phyloP scores from a whole-genome alignment of 176 grass and related monocot genomes.

The Carex pumila region DNA sequence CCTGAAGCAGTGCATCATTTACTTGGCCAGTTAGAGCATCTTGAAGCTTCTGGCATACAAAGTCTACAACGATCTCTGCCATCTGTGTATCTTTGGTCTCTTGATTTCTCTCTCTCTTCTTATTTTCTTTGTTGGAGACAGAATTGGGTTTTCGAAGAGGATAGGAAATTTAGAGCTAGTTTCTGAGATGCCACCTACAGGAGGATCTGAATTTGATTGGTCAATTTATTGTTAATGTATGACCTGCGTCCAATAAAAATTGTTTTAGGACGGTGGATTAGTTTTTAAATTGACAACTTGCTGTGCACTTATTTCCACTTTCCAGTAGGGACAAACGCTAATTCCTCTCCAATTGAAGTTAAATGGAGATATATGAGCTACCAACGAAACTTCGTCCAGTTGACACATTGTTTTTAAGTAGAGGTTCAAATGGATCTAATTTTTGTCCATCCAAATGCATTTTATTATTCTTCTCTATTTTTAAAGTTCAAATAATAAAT shows the following conservation, averaged over 20 bases:
- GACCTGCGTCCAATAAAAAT: neutral
- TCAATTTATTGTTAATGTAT: neutral
- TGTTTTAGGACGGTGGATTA: no score
- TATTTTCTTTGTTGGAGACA: neutral
- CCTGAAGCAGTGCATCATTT: neutral
- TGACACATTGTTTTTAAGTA: no score
- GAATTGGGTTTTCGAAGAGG: neutral
- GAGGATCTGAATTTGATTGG: neutral
- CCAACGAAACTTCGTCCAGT: no score
- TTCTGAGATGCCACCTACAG: neutral
- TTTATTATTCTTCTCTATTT: no score
- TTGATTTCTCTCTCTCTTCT: neutral
- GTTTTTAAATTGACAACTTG: no score
- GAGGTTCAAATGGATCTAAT: no score
- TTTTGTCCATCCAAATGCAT: no score
- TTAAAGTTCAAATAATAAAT: no score
- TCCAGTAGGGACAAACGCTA: neutral
- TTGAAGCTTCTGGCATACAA: slow-evolving; percentile 21
- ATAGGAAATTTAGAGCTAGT: neutral
- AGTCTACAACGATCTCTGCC: slow-evolving; percentile 14
- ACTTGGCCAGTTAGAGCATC: neutral
- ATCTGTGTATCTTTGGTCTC: neutral
- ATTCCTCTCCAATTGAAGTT: neutral
- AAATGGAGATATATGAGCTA: neutral
- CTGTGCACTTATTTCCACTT: neutral